Conservation (phyloP, 352 stramenopile species). For the Lagenidium sp. region DNA sequence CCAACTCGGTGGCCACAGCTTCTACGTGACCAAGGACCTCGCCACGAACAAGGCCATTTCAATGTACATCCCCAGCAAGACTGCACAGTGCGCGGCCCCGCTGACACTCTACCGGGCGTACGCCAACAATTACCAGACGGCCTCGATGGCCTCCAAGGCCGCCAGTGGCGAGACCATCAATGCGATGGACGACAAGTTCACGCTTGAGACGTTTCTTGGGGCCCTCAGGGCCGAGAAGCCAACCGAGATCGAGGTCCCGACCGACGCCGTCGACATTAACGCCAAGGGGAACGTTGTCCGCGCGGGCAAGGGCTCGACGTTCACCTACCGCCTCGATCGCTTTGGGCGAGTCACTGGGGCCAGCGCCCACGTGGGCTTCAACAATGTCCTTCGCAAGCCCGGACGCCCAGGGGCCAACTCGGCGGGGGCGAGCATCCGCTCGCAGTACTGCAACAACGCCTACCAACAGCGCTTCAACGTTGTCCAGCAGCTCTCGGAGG, state of each 20-base stretch:
- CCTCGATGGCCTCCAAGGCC: constrained; percentile 18
- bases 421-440: constrained; percentile 13
- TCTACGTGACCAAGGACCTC: constrained; percentile 18
- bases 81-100: constrained; percentile 13
- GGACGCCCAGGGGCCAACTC: constrained; percentile 12
- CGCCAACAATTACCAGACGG: constrained; percentile 19
- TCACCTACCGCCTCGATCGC: constrained; percentile 13
- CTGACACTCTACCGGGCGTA: constrained; percentile 24
- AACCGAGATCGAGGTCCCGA: constrained; percentile 9
- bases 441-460: constrained; percentile 21
- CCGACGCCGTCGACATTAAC: constrained; percentile 21
- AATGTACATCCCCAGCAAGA: constrained; percentile 13
- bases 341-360: constrained; percentile 12
- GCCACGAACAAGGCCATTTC: constrained; percentile 16
- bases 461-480: constrained; percentile 26
- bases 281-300: constrained; percentile 16
- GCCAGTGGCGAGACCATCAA: constrained; percentile 24
- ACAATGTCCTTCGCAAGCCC: constrained; percentile 18
- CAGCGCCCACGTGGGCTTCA: constrained; percentile 11
- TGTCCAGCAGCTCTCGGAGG: constrained; percentile 18
- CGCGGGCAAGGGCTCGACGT: constrained; percentile 17
- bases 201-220: constrained; percentile 13
- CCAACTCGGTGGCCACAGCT: constrained; percentile 14
- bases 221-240: constrained; percentile 6
- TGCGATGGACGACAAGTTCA: constrained; percentile 25